phyloP scores from a whole-genome alignment of 139 green algal species.

The Edaphochlamys debaryana region DNA sequence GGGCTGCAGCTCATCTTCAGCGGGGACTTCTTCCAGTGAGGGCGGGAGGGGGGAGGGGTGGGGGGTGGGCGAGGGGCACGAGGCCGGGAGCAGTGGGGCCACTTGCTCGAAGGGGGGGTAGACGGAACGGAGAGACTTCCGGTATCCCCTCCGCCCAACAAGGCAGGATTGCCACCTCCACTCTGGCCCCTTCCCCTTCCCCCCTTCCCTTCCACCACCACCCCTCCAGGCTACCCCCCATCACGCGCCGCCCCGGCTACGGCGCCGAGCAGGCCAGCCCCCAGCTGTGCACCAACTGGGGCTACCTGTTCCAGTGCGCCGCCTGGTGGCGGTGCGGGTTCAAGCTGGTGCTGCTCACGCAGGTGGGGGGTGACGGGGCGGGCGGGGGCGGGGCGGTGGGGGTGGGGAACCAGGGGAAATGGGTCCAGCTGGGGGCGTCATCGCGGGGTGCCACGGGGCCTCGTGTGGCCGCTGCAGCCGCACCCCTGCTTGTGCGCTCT shows the following conservation, averaged over 20 bases:
- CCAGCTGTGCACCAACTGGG: slow-evolving; percentile 71
- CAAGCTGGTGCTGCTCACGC: slow-evolving; percentile 65
- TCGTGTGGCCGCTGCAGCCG: too few relatives aligned
- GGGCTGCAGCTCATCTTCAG: slow-evolving; percentile 77
- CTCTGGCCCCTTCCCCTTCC: background rate
- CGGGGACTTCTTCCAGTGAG: slow-evolving; percentile 78
- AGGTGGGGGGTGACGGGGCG: slow-evolving; percentile 43
- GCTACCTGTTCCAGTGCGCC: slow-evolving; percentile 73
- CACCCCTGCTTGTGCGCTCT: too few relatives aligned
- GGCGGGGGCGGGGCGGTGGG: background rate
- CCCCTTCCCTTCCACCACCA: background rate
- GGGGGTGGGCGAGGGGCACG: background rate
- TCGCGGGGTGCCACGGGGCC: too few relatives aligned
- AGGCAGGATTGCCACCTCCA: too few relatives aligned
- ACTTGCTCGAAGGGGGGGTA: too few relatives aligned
- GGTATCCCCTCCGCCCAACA: too few relatives aligned
- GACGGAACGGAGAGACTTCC: too few relatives aligned
- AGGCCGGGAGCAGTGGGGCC: background rate
- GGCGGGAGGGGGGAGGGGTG: background rate
- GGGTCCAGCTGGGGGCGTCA: too few relatives aligned
- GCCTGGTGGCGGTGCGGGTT: slow-evolving; percentile 64
- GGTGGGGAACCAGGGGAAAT: too few relatives aligned
- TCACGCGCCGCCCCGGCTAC: slow-evolving; percentile 43
- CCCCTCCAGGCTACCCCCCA: slow-evolving; percentile 54
- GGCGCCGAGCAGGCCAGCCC: slow-evolving; percentile 5